Evolutionary conservation across 169 alveolate species (phyloP).

Genomic region (Cryptosporidium tyzzeri): DNA sequence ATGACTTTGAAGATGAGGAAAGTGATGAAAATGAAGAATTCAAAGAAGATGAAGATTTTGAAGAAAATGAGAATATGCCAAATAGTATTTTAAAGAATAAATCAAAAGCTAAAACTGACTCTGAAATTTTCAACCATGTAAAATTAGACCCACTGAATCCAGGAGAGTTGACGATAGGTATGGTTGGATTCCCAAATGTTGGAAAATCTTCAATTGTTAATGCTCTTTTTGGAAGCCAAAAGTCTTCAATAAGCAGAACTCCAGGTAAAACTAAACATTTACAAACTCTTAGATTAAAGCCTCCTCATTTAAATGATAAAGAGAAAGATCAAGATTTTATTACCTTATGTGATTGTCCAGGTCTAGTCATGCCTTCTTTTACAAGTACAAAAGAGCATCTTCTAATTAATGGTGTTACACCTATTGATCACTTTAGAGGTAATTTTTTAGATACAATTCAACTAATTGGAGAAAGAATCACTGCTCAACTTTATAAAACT

Average conservation of each 20-base stretch:
- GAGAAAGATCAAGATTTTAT: constrained; percentile 76
- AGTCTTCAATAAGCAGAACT: constrained; percentile 94
- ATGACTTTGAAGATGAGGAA: background rate
- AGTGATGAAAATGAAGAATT: constrained; percentile 53
- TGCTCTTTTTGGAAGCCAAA: constrained; percentile 92
- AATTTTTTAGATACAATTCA: constrained; percentile 93
- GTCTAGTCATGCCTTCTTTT: constrained; percentile 97
- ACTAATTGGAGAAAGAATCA: constrained; percentile 93
- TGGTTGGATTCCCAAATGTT: constrained; percentile 99
- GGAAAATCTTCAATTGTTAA: constrained; percentile 98
- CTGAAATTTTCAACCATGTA: constrained; percentile 32
- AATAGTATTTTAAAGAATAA: constrained; percentile 68
- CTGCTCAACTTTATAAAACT: constrained; percentile 87
- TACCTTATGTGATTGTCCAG: constrained; percentile 97
- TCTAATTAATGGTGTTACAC: constrained; percentile 95
- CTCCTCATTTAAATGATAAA: constrained; percentile 74
- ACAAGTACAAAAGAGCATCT: constrained; percentile 96
- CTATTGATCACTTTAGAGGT: constrained; percentile 95
- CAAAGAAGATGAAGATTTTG: constrained; percentile 40
- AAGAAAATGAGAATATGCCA: background rate
- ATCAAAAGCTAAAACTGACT: background rate
- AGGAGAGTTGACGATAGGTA: constrained; percentile 89
- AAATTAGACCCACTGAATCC: constrained; percentile 60
- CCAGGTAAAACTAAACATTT: constrained; percentile 99
- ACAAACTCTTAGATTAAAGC: constrained; percentile 89